Conservation (phyloP, 1,284 basidiomycete genomes). For the Marasmius tenuissimus region DNA sequence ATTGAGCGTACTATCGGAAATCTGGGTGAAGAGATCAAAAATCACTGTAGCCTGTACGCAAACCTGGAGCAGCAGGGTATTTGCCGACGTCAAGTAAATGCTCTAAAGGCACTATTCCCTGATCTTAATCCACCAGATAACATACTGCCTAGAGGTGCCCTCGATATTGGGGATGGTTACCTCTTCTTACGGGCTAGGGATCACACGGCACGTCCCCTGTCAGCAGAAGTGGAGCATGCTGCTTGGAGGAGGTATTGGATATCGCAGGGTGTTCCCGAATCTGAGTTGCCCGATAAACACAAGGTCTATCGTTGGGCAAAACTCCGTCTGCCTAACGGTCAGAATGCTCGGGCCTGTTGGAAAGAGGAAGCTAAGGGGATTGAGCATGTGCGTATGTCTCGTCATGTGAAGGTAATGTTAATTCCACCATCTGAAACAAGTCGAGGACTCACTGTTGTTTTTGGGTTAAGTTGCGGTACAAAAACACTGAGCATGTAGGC, state of each 20-base stretch:
- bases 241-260: neutral
- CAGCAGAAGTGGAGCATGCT: neutral
- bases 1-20: slow-evolving; percentile 29
- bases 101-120: slow-evolving; percentile 10
- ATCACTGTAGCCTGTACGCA: slow-evolving; percentile 23
- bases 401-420: slow-evolving; percentile 23
- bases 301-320: slow-evolving; percentile 22
- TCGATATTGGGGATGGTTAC: neutral
- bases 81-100: slow-evolving; percentile 20
- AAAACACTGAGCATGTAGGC: neutral
- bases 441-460: too few species aligned
- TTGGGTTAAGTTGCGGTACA: too few species aligned
- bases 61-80: slow-evolving; percentile 23
- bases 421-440: neutral
- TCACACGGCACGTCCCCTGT: neutral
- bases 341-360: slow-evolving; percentile 25
- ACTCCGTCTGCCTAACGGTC: slow-evolving; percentile 26
- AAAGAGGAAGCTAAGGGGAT: slow-evolving; percentile 15
- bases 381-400: slow-evolving; percentile 15
- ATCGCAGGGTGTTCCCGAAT: neutral
- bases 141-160: neutral
- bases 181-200: neutral
- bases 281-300: neutral
- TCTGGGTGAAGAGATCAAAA: slow-evolving; percentile 22
- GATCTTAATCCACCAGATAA: neutral